These are phyloP conservation scores for Yamadazyma taylorii DNA, from an alignment of 1,139 yeast genomes.

Conservation along the genomic window DNA sequence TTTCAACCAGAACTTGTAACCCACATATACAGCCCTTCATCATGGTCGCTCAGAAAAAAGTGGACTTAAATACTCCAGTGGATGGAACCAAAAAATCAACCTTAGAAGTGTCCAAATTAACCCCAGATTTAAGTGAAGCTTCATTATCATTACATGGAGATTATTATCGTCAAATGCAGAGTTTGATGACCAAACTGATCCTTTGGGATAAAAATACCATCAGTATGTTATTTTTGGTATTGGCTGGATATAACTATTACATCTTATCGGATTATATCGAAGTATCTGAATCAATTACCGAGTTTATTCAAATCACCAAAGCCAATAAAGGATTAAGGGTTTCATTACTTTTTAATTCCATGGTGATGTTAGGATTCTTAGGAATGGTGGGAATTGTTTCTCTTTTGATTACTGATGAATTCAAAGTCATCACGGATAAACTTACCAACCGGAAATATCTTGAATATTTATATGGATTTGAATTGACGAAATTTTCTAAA, in stretches of 20 bases:
- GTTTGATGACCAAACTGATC: constrained; percentile 47
- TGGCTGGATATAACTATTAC: constrained; percentile 23
- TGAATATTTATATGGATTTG: constrained; percentile 51
- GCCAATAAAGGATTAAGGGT: constrained; percentile 27
- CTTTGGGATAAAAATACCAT: constrained; percentile 50
- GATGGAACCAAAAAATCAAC: constrained; percentile 50
- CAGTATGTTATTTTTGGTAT: constrained; percentile 20
- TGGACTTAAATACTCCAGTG: constrained; percentile 54
- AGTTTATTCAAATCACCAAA: constrained; percentile 26
- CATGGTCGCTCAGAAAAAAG: constrained; percentile 43
- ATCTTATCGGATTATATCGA: constrained; percentile 37
- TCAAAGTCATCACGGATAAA: constrained; percentile 44
- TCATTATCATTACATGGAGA: constrained; percentile 65
- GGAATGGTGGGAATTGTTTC: constrained; percentile 20
- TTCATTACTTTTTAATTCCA: constrained; percentile 28
- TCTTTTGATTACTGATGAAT: constrained; percentile 43
- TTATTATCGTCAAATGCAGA: constrained; percentile 57
- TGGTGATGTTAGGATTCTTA: constrained; percentile 19
- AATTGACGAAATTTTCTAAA: constrained; percentile 47
- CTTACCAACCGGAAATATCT: constrained; percentile 33
- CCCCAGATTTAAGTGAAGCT: constrained; percentile 60
- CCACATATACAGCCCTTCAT: no score
- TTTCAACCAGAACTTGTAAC: no score
- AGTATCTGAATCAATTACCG: constrained; percentile 35
- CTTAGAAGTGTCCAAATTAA: constrained; percentile 43